A percentile compares a stretch with the other conserved stretches of the same genome.
Evolutionary conservation across 1,284 basidiomycete species (phyloP).

Genomic region (Neonothopanus nambi): DNA sequence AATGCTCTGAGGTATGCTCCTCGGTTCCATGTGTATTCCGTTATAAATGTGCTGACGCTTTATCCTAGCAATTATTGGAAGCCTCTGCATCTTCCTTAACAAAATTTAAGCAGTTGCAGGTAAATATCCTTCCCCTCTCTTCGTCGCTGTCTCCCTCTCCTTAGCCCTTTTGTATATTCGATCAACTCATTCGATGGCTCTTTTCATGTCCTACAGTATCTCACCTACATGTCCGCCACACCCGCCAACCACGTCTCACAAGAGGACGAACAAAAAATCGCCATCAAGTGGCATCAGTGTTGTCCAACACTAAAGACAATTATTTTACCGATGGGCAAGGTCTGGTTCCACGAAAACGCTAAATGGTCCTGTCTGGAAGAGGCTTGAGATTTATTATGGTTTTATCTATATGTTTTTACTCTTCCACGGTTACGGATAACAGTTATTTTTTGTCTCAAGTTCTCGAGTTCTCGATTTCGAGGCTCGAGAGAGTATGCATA

Average conservation of each 20-base stretch:
- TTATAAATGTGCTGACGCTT: background rate
- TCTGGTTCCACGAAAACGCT: conserved; percentile 15
- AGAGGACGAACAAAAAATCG: conserved; percentile 15
- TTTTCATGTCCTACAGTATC: conserved; percentile 8
- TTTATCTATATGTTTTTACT: no score
- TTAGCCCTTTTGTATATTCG: no score
- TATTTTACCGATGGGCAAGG: conserved; percentile 19
- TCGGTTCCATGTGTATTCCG: background rate
- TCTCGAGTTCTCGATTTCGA: no score
- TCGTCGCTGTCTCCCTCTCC: no score
- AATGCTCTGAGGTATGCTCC: conserved; percentile 42
- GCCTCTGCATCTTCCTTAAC: conserved; percentile 8
- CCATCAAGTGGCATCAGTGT: conserved; percentile 13
- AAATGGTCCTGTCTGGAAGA: conserved; percentile 13
- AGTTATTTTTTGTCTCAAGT: no score
- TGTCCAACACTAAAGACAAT: conserved; percentile 20
- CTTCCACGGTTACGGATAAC: no score
- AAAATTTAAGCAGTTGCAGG: conserved; percentile 15
- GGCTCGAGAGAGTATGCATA: no score
- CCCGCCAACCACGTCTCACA: background rate
- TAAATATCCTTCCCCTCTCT: background rate
- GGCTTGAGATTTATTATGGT: no score
- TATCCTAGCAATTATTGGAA: conserved; percentile 11
- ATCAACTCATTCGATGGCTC: background rate
- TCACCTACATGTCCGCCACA: conserved; percentile 19